Evolutionary conservation across 2,329 filamentous ascomycete species (phyloP), one percentile per base, ranked within the genome.

Genomic region (Pseudogymnoascus sp.): DNA sequence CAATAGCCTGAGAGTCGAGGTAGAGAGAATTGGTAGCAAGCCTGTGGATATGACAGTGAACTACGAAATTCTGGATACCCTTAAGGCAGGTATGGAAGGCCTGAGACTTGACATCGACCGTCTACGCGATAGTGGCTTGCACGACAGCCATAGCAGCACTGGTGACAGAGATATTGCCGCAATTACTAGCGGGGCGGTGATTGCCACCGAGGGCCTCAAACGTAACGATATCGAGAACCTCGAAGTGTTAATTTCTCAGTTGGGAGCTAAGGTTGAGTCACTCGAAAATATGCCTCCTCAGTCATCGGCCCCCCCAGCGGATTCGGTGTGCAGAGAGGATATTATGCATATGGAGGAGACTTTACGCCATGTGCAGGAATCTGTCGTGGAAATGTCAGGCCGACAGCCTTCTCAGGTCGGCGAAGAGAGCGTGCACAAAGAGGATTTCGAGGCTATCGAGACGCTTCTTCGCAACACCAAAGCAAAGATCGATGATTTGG

Each of bases 391-490:
- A 26, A 71, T 83, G 63, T 69, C 79, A 67, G 68, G 79, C 66
- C 71, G 76, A n/a, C 75, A 75, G 61, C 73, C 36, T 8, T 54
- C 64, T 13, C 29, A 37, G 10, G 58, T 64, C 4, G 63, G 69
- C 44, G 68, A 70, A 41, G 84, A 85, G 37, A 72, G 79, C 2
- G 86, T 88, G 5, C 85, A 81, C 33, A 90, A 90, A 71, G 91
- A 96, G 66, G 92, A 97, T 68, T 90, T 92, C 0, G 85, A 93
- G 64, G 91, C 91, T 9, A 92, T 97, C 63, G 93, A 97, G 73
- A 95, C 89, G 0, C 85, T 97, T 58, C 80, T 97, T 10, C 85
- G 88, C 41, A 96, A 96, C 71, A 92, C 92, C 33, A 97, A 97
- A 72, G 85, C 87, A 4, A 89, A 89, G 54, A 78, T 97, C 8